Evolutionary conservation across 2,329 filamentous ascomycete genomes (phyloP).

Genomic region (Fusarium sp.): DNA sequence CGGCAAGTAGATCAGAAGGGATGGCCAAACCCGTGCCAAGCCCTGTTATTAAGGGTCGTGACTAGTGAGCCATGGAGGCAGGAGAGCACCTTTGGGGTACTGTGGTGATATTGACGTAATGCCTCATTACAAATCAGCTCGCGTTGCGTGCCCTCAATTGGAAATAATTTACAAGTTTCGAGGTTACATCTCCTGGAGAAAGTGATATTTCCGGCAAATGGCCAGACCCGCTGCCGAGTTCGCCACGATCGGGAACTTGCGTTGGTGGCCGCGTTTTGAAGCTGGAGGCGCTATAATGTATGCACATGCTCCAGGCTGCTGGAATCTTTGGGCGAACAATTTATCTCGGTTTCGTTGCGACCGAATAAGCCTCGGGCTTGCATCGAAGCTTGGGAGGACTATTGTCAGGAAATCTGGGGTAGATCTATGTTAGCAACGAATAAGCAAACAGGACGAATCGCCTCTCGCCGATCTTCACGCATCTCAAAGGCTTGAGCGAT

Average conservation of each 20-base stretch:
- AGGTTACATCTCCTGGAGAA: conserved; percentile 9
- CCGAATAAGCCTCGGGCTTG: conserved; percentile 20
- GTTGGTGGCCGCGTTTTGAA: conserved; percentile 2
- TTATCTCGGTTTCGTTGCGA: conserved; percentile 28
- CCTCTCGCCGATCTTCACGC: conserved; percentile 6
- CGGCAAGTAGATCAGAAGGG: neutral
- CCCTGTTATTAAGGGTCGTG: neutral
- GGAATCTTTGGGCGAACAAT: neutral
- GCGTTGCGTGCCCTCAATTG: neutral
- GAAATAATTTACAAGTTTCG: conserved; percentile 13
- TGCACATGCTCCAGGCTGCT: neutral
- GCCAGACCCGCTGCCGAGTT: conserved; percentile 11
- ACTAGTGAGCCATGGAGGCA: neutral
- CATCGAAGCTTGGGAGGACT: conserved; percentile 2
- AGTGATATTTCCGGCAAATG: neutral
- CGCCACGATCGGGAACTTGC: conserved; percentile 34
- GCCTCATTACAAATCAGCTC: conserved; percentile 34
- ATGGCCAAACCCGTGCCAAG: neutral
- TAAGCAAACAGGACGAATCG: conserved; percentile 5
- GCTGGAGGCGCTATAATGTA: conserved; percentile 1
- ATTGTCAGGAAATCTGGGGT: conserved; percentile 25
- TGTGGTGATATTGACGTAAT: conserved; percentile 28
- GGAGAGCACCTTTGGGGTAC: neutral
- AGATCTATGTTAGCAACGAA: conserved; percentile 27
- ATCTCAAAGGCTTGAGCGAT: conserved; percentile 2